These are phyloP conservation scores for Plectosphaerella sp. DNA, from an alignment of 2,329 filamentous ascomycete genomes.

Conservation along the genomic window DNA sequence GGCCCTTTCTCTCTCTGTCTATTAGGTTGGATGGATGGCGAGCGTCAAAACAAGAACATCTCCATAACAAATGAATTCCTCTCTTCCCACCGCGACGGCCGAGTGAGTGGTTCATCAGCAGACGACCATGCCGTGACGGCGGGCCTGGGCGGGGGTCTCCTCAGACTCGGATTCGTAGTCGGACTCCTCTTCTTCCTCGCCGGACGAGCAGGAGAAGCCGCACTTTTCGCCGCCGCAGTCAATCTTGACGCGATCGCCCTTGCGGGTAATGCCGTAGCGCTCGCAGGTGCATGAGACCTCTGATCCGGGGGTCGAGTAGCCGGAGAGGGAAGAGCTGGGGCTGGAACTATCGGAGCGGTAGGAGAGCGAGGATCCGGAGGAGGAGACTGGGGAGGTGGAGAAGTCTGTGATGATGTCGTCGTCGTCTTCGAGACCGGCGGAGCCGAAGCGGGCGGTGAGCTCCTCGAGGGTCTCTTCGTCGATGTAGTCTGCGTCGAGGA, in stretches of 20 bases:
- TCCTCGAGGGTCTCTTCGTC: conserved; percentile 71
- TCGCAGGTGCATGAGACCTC: conserved; percentile 86
- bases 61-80: background rate
- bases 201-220: conserved; percentile 72
- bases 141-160: conserved; percentile 39
- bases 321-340: conserved; percentile 68
- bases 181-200: conserved; percentile 54
- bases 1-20: conserved; percentile 3
- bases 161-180: conserved; percentile 14
- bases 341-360: conserved; percentile 71
- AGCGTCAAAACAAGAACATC: background rate
- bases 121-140: conserved; percentile 62
- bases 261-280: conserved; percentile 92
- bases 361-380: conserved; percentile 65
- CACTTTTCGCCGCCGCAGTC: conserved; percentile 90
- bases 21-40: too few relatives aligned
- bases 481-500: conserved; percentile 77
- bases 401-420: conserved; percentile 53
- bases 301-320: conserved; percentile 74
- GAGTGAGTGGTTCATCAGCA: conserved; percentile 20
- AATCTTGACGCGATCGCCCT: conserved; percentile 89
- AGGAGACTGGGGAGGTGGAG: conserved; percentile 57
- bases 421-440: conserved; percentile 52
- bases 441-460: conserved; percentile 70
- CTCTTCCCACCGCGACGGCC: too few relatives aligned